phyloP scores from a whole-genome alignment of 2,329 filamentous ascomycete genomes.

The Aspergillus pseudoglaucus region DNA sequence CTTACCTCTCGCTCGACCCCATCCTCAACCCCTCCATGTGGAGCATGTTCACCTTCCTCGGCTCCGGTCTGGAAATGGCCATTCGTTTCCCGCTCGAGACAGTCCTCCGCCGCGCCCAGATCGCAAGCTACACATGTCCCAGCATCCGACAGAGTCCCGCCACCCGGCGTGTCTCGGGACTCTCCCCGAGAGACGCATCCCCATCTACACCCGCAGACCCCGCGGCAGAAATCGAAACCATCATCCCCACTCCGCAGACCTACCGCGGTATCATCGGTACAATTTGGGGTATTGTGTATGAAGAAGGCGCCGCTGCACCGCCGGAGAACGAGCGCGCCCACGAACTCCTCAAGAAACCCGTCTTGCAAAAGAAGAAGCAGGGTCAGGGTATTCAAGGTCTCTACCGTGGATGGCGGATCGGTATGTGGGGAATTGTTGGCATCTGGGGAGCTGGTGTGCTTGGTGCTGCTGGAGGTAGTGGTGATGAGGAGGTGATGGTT shows the following conservation, averaged over 20 bases:
- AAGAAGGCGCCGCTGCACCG: conserved; percentile 59
- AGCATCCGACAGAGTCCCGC: conserved; percentile 35
- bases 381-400: conserved; percentile 51
- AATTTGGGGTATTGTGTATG: conserved; percentile 76
- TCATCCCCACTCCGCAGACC: conserved; percentile 66
- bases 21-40: conserved; percentile 75
- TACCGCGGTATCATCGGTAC: conserved; percentile 87
- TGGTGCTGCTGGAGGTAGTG: conserved; percentile 30
- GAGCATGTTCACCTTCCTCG: conserved; percentile 72
- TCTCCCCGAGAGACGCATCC: conserved; percentile 12
- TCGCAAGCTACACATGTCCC: conserved; percentile 59
- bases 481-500: conserved; percentile 29
- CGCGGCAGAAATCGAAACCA: conserved; percentile 53
- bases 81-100: conserved; percentile 88
- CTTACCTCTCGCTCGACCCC: conserved; percentile 77
- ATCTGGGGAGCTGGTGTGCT: conserved; percentile 48
- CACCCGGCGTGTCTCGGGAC: not conserved
- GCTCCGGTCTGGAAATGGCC: conserved; percentile 72
- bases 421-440: conserved; percentile 50
- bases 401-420: conserved; percentile 53
- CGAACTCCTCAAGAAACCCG: conserved; percentile 32
- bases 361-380: conserved; percentile 37
- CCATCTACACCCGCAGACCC: conserved; percentile 11
- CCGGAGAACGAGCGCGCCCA: conserved; percentile 41
- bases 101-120: conserved; percentile 80